Evolutionary conservation across 495 filamentous ascomycete genomes (phyloP).

Genomic region (Lasiosphaeria miniovina): DNA sequence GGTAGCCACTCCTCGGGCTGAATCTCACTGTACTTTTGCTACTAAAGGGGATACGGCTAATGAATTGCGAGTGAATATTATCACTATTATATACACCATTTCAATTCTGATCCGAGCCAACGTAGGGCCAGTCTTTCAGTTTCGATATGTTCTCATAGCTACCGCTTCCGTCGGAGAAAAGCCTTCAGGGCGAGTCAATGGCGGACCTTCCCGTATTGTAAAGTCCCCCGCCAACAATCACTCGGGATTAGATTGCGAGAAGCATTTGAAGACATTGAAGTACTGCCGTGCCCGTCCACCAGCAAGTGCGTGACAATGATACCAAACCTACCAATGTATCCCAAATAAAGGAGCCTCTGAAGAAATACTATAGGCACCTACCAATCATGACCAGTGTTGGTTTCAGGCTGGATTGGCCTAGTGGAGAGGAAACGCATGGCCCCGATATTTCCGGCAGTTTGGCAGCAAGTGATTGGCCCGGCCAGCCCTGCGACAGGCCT

Average conservation of each 20-base stretch:
- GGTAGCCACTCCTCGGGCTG: conserved; percentile 6
- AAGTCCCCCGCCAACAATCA: too few species aligned
- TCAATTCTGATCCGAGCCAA: too few species aligned
- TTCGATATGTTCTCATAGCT: too few species aligned
- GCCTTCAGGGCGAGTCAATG: too few species aligned
- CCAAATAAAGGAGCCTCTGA: neutral
- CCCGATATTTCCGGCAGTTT: conserved; percentile 5
- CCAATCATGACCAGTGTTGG: neutral
- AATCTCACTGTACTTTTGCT: neutral
- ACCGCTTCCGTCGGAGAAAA: too few species aligned
- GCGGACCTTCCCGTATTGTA: too few species aligned
- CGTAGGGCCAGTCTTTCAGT: too few species aligned
- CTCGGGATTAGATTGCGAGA: too few species aligned
- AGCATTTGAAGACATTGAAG: too few species aligned
- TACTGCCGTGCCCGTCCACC: too few species aligned
- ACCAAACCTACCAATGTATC: neutral
- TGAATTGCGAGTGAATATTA: neutral
- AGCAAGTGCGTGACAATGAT: neutral
- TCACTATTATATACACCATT: too few species aligned
- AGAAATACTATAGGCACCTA: conserved; percentile 1
- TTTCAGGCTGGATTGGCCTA: conserved; percentile 15
- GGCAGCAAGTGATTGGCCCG: conserved; percentile 17
- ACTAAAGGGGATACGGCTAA: neutral
- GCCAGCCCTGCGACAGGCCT: neutral
- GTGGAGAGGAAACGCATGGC: conserved; percentile 1